Evolutionary conservation across 805 yeast species (phyloP).

Genomic region (Candida sithepensis): DNA sequence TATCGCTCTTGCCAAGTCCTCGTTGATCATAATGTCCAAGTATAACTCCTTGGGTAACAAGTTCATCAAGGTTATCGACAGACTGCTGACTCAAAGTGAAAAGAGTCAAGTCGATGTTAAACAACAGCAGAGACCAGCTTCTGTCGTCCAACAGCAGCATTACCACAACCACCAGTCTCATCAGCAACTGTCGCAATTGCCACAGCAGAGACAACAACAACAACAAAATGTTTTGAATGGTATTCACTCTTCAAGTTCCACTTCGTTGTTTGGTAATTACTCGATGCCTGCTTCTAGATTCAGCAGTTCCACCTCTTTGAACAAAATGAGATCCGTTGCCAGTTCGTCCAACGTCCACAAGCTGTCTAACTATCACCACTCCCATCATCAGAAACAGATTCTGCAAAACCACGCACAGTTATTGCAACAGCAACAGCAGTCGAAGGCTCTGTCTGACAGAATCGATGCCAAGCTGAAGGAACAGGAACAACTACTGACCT

Average conservation of each 20-base stretch:
- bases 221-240: not conserved
- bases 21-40: conserved; percentile 34
- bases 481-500: not conserved
- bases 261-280: conserved; percentile 14
- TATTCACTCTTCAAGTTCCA: conserved; percentile 10
- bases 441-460: not conserved
- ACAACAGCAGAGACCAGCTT: not conserved
- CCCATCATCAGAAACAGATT: not conserved
- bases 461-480: not conserved
- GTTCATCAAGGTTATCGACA: conserved; percentile 43
- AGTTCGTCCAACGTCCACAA: not conserved
- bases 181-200: not conserved
- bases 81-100: conserved; percentile 25
- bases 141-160: conserved; percentile 1
- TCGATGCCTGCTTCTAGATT: conserved; percentile 4
- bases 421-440: not conserved
- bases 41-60: conserved; percentile 45
- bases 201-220: not conserved
- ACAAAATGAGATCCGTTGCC: conserved; percentile 1
- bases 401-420: not conserved
- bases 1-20: conserved; percentile 39
- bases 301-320: conserved; percentile 10
- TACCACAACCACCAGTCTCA: not conserved
- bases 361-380: not conserved
- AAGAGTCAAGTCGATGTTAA: not conserved